Evolutionary conservation across 768 basidiomycete genomes (phyloP).

Genomic region (Suillus occidentalis): DNA sequence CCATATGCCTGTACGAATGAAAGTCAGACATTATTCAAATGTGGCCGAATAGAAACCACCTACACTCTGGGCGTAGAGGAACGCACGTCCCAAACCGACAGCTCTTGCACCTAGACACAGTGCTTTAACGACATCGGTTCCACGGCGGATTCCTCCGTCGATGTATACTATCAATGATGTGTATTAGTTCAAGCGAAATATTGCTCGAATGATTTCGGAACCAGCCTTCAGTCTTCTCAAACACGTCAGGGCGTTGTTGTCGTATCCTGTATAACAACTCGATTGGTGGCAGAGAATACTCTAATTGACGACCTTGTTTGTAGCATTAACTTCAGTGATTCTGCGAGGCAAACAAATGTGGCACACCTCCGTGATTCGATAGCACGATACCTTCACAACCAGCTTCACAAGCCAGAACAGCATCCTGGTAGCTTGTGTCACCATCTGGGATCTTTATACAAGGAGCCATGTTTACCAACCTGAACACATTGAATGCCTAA

Average conservation of each 20-base stretch:
- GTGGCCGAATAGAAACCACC: slow-evolving; percentile 19
- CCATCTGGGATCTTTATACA: slow-evolving; percentile 1
- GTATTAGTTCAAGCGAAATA: slow-evolving; percentile 9
- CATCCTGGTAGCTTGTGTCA: slow-evolving; percentile 56
- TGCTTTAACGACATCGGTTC: slow-evolving; percentile 90
- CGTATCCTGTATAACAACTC: slow-evolving; percentile 77
- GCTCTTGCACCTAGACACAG: slow-evolving; percentile 86
- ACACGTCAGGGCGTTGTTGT: slow-evolving; percentile 71
- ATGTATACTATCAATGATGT: slow-evolving; percentile 62
- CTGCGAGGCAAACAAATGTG: not conserved
- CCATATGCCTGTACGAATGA: slow-evolving; percentile 62
- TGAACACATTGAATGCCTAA: slow-evolving; percentile 74
- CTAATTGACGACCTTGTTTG: slow-evolving; percentile 65
- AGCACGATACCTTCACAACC: slow-evolving; percentile 88
- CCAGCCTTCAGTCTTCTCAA: slow-evolving; percentile 67
- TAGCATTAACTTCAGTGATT: not conserved
- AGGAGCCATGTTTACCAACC: slow-evolving; percentile 33
- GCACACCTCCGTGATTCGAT: slow-evolving; percentile 85
- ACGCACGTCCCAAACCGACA: slow-evolving; percentile 83
- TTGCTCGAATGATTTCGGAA: not conserved
- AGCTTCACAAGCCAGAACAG: slow-evolving; percentile 77
- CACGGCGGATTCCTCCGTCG: slow-evolving; percentile 74
- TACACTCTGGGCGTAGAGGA: slow-evolving; percentile 86
- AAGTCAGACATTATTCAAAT: slow-evolving; percentile 4
- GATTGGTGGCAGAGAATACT: slow-evolving; percentile 75